A percentile compares a stretch with the other conserved stretches of the same genome.
These are phyloP conservation scores for Russula olivacea DNA, from an alignment of 768 basidiomycete species.

Conservation along the genomic window DNA sequence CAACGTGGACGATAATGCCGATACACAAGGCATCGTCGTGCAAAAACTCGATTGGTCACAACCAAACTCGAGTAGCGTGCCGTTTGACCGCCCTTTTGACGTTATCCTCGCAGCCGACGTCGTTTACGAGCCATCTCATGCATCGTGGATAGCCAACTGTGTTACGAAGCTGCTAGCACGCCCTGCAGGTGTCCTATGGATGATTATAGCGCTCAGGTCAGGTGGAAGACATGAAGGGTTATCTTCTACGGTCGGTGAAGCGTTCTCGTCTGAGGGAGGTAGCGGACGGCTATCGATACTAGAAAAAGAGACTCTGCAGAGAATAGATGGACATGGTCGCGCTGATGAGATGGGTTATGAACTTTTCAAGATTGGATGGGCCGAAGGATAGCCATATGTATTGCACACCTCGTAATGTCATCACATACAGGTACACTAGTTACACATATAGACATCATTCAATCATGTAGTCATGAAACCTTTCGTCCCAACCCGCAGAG, in stretches of 20 bases:
- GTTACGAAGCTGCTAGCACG: conserved; percentile 45
- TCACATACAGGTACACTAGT: conserved; percentile 30
- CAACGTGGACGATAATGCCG: conserved; percentile 55
- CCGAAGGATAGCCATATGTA: conserved; percentile 16
- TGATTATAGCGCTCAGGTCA: conserved; percentile 64
- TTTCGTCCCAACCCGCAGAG: conserved; percentile 21
- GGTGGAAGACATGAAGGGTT: conserved; percentile 59
- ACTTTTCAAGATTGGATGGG: conserved; percentile 72
- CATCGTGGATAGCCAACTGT: conserved; percentile 60
- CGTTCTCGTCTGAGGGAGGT: conserved; percentile 37
- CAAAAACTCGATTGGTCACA: conserved; percentile 59
- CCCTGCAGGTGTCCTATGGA: conserved; percentile 54
- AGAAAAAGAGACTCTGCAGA: conserved; percentile 42
- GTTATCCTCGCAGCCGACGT: conserved; percentile 76
- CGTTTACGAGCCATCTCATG: conserved; percentile 67
- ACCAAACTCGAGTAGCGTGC: conserved; percentile 33
- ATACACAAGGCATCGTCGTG: conserved; percentile 37
- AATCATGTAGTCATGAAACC: conserved; percentile 41
- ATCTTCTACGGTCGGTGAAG: conserved; percentile 47
- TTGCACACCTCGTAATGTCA: conserved; percentile 34
- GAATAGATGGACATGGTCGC: conserved; percentile 52
- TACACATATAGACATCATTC: conserved; percentile 18
- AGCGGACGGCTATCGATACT: conserved; percentile 41
- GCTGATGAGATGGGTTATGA: conserved; percentile 66
- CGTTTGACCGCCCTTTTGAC: conserved; percentile 47